phyloP scores from a whole-genome alignment of 1,139 yeast genomes.

The Nakaseomyces nivariensis region DNA sequence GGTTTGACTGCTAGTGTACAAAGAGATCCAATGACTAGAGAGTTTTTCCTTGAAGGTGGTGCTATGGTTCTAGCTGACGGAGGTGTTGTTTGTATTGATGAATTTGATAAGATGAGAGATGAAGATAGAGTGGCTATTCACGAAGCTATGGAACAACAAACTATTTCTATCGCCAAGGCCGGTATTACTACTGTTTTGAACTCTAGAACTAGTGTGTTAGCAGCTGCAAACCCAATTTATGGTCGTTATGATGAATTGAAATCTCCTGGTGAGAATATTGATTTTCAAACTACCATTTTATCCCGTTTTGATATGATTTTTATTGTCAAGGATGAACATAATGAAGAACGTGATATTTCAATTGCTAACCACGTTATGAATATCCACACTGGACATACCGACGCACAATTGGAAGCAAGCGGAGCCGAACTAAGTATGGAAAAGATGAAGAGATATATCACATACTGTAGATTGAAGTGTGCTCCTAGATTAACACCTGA shows the following conservation, averaged over 20 bases:
- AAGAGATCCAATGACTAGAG: conserved; percentile 78
- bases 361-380: conserved; percentile 94
- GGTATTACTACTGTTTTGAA: conserved; percentile 95
- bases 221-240: conserved; percentile 96
- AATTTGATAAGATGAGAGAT: conserved; percentile 97
- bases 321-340: conserved; percentile 91
- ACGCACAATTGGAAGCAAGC: conserved; percentile 45
- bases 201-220: conserved; percentile 90
- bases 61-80: conserved; percentile 99
- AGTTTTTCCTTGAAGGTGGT: conserved; percentile 95
- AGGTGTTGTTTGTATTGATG: conserved; percentile 98
- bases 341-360: conserved; percentile 72
- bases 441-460: conserved; percentile 84
- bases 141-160: conserved; percentile 99
- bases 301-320: conserved; percentile 98
- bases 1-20: conserved; percentile 98
- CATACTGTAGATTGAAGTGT: conserved; percentile 79
- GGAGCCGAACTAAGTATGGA: conserved; percentile 69
- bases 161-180: conserved; percentile 97
- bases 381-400: conserved; percentile 67
- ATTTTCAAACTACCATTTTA: conserved; percentile 90
- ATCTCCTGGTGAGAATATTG: conserved; percentile 96
- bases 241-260: conserved; percentile 95
- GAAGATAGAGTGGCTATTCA: conserved; percentile 98
- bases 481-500: conserved; percentile 88